A percentile compares a stretch with the other conserved stretches of the same genome.
These are phyloP conservation scores for Trypanosoma rangeli DNA, from an alignment of 208 protist species.

Conservation along the genomic window DNA sequence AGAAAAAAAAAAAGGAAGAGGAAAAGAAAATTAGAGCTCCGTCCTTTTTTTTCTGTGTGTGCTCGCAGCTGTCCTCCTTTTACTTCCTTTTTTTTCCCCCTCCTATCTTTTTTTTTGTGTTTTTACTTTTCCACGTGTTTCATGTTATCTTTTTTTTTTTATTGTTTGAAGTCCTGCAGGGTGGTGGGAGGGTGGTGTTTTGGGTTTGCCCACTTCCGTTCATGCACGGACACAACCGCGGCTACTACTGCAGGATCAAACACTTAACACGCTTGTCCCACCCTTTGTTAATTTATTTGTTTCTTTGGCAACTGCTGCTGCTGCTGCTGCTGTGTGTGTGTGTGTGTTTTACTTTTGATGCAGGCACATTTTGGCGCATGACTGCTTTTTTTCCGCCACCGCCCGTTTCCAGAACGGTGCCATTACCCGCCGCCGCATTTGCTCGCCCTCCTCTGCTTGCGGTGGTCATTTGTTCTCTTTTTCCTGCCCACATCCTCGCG, in stretches of 20 bases:
- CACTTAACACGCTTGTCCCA: neutral
- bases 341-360: too few species aligned
- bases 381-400: too few species aligned
- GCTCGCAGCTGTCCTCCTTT: too few species aligned
- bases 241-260: neutral
- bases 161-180: neutral
- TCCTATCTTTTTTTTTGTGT: constrained; percentile 15
- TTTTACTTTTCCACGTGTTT: neutral
- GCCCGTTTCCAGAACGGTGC: neutral
- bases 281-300: too few species aligned
- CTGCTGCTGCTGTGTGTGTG: too few species aligned
- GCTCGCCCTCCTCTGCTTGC: neutral
- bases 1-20: neutral
- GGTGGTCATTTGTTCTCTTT: too few species aligned
- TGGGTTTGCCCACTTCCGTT: neutral
- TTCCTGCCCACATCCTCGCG: neutral
- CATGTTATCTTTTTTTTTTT: neutral
- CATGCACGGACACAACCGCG: neutral
- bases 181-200: neutral
- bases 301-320: too few species aligned
- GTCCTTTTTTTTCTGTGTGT: neutral
- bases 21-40: neutral
- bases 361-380: too few species aligned
- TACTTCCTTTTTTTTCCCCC: constrained; percentile 15
- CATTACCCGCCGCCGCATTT: neutral